A percentile compares a stretch with the other conserved stretches of the same genome.
Conservation (phyloP, 2,329 filamentous ascomycete species). For the Cordyceps tenuipes region DNA sequence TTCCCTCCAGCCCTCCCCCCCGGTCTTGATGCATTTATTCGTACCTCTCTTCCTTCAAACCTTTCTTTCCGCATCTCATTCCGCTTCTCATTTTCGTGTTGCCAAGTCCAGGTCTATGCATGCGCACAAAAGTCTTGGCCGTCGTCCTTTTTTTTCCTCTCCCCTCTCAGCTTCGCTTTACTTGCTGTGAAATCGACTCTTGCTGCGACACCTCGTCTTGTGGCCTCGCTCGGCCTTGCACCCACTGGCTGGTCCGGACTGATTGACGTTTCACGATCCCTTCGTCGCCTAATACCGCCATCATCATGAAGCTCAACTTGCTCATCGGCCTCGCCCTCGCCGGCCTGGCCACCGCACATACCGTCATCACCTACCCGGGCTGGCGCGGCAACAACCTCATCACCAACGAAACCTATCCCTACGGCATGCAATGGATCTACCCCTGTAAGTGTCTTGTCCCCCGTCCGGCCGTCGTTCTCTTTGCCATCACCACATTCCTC, state of each 20-base stretch:
- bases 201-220: too few relatives aligned
- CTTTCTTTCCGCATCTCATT: too few relatives aligned
- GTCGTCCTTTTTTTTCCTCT: background rate
- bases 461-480: background rate
- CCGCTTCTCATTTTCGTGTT: background rate
- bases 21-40: too few relatives aligned
- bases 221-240: background rate
- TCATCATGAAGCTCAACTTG: slow-evolving; percentile 29
- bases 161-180: background rate
- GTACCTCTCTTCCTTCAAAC: too few relatives aligned
- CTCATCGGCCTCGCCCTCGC: slow-evolving; percentile 35
- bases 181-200: too few relatives aligned
- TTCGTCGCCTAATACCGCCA: background rate
- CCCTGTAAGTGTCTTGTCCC: slow-evolving; percentile 59
- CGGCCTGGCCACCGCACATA: slow-evolving; percentile 56
- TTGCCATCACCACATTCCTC: too few relatives aligned
- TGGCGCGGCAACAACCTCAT: slow-evolving; percentile 82
- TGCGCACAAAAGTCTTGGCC: background rate
- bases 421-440: slow-evolving; percentile 93
- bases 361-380: slow-evolving; percentile 77
- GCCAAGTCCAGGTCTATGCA: background rate
- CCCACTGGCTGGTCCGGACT: background rate
- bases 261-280: background rate
- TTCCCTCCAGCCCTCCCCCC: background rate
- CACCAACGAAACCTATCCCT: slow-evolving; percentile 70